These are phyloP conservation scores for Cantharellus cinnabarinus DNA, from an alignment of 768 basidiomycete genomes.

Conservation along the genomic window DNA sequence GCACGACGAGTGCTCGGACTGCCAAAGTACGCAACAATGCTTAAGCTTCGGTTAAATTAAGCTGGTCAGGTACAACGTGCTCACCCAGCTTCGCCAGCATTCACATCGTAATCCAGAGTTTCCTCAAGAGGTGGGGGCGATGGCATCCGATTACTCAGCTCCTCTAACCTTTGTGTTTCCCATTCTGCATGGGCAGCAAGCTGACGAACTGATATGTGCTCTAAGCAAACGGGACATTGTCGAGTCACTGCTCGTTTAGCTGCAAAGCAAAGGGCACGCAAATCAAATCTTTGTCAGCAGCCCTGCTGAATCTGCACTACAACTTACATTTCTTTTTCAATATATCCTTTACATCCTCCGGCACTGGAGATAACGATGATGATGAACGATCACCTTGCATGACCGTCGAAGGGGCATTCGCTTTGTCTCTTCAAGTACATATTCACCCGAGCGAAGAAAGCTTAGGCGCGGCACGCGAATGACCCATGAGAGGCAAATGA, in stretches of 20 bases:
- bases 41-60: slow-evolving; percentile 33
- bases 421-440: too few species aligned
- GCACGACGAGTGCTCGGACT: slow-evolving; percentile 19
- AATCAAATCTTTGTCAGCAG: too few species aligned
- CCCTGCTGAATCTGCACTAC: too few species aligned
- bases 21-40: slow-evolving; percentile 15
- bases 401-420: too few species aligned
- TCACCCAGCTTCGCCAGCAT: not conserved
- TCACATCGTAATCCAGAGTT: not conserved
- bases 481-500: too few species aligned
- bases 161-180: slow-evolving; percentile 48
- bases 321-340: too few species aligned
- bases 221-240: slow-evolving; percentile 53
- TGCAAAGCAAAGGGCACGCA: not conserved
- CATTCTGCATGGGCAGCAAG: slow-evolving; percentile 40
- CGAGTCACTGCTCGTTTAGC: slow-evolving; percentile 37
- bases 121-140: slow-evolving; percentile 1
- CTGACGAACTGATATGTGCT: slow-evolving; percentile 53
- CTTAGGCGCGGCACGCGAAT: too few species aligned
- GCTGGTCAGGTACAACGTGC: slow-evolving; percentile 17
- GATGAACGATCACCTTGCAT: too few species aligned
- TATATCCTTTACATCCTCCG: too few species aligned
- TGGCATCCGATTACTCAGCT: slow-evolving; percentile 19
- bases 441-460: too few species aligned
- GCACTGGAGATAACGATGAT: too few species aligned